These are phyloP conservation scores for Phascolomyces articulosus DNA, from an alignment of 371 early-diverging fungal species.

Conservation along the genomic window DNA sequence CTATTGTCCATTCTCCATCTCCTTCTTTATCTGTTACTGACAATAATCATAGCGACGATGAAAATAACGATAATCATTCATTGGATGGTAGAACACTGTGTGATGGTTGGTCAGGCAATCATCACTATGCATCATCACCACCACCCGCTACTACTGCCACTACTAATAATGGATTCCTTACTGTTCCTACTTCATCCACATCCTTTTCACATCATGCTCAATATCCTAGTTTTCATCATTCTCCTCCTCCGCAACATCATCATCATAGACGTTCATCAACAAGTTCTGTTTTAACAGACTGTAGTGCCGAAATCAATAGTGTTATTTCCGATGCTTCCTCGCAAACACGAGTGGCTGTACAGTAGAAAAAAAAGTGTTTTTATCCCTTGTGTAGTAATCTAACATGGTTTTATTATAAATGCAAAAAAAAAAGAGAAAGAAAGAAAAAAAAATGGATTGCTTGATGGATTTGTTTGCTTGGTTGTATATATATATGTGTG, in stretches of 20 bases:
- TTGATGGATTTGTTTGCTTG: too few relatives aligned
- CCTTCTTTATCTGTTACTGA: conserved; percentile 6
- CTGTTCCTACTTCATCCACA: conserved; percentile 21
- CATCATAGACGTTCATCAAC: conserved; percentile 7
- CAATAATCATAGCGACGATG: too few relatives aligned
- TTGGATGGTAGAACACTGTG: conserved; percentile 10
- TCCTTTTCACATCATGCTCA: too few relatives aligned
- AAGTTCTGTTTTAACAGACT: conserved; percentile 13
- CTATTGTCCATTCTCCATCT: conserved; percentile 7
- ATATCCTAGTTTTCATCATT: not conserved
- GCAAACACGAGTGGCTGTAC: conserved; percentile 9
- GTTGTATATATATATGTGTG: too few relatives aligned
- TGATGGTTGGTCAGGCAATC: conserved; percentile 1
- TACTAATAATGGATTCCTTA: conserved; percentile 20
- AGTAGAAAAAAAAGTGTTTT: not conserved
- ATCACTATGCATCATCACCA: conserved; percentile 20
- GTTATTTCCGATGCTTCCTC: conserved; percentile 13
- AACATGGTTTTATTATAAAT: not conserved
- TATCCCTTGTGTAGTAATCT: conserved; percentile 1
- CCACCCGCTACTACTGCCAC: not conserved
- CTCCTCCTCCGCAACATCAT: too few relatives aligned
- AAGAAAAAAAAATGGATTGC: not conserved
- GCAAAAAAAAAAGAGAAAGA: not conserved
- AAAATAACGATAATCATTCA: conserved; percentile 2
- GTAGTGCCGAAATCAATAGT: conserved; percentile 12